Evolutionary conservation across 75 land plant genomes (phyloP).

Genomic region (Chamaecyparis obtusa): DNA sequence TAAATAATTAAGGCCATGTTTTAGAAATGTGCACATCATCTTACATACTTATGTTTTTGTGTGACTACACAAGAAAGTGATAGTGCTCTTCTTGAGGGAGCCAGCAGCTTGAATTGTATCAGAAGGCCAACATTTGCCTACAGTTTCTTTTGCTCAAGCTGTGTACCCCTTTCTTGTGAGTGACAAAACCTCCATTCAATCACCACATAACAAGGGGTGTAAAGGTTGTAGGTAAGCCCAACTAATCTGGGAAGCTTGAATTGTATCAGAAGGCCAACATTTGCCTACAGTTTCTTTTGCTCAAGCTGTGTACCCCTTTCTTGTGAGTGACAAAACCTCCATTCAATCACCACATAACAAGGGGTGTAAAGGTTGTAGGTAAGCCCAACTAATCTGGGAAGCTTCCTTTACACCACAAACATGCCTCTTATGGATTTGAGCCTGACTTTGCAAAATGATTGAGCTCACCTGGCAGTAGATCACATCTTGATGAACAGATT

Average conservation of each 20-base stretch:
- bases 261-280: not conserved
- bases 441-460: not conserved
- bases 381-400: too few relatives aligned
- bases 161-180: too few relatives aligned
- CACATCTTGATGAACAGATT: not conserved
- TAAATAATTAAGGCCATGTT: not conserved
- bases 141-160: not conserved
- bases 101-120: not conserved
- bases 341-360: too few relatives aligned
- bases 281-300: not conserved
- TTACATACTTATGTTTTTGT: not conserved
- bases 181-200: too few relatives aligned
- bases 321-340: too few relatives aligned
- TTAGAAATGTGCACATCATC: slow-evolving; percentile 5
- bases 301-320: not conserved
- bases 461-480: not conserved
- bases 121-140: not conserved
- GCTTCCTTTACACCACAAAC: not conserved
- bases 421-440: not conserved
- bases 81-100: not conserved
- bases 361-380: too few relatives aligned
- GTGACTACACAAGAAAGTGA: not conserved
- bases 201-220: too few relatives aligned
- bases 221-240: too few relatives aligned
- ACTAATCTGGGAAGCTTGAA: too few relatives aligned